Evolutionary conservation across 2,329 filamentous ascomycete species (phyloP), one percentile per base, ranked within the genome.

Genomic region (Lachnellula subtilissima): DNA sequence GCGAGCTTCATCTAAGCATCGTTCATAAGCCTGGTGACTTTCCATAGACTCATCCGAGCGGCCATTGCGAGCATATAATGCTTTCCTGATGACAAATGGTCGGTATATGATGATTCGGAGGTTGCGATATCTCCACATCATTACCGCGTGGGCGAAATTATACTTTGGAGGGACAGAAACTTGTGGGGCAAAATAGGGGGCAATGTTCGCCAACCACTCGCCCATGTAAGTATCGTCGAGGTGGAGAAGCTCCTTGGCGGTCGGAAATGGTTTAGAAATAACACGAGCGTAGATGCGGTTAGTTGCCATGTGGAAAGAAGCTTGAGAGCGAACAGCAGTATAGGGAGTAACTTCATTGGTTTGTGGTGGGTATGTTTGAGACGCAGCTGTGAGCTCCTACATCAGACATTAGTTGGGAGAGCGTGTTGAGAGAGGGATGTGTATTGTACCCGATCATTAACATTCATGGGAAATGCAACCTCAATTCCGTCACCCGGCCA

Each of bases 231-330:
- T 52, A 19, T 59, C 51, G 48, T 61, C 72, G 6, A 76, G 68
- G 49, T 64, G 64, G 23, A 74, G 56, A 0, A 73, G 71, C 55
- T 76, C 74, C 59, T 74, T 71, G 7, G 73, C 68, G 2, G 73
- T 72, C n/a, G 73, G 69, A 50, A 68, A 71, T 7, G 73, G 73
- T 45, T 64, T 72, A 6, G 74, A 75, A 25, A 76, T 75, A 28
- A 76, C 67, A 17, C 73, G 73, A 54, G 74, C 71, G 54, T 75
- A 76, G 43, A 76, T 72, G 54, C 68, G 70, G 43, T 75, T 75
- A 17, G 74, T 75, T 28, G 73, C 69, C n/a, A 75, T 65, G 58
- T 76, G 74, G 54, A 75, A 75, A 39, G 67, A 67, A 9, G 73
- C 66, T 58, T 76, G 74, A 4, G 72, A 71, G 40, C 73, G 73